These are phyloP conservation scores for Teunomyces kruisii DNA, from an alignment of 805 yeast genomes.

Conservation along the genomic window DNA sequence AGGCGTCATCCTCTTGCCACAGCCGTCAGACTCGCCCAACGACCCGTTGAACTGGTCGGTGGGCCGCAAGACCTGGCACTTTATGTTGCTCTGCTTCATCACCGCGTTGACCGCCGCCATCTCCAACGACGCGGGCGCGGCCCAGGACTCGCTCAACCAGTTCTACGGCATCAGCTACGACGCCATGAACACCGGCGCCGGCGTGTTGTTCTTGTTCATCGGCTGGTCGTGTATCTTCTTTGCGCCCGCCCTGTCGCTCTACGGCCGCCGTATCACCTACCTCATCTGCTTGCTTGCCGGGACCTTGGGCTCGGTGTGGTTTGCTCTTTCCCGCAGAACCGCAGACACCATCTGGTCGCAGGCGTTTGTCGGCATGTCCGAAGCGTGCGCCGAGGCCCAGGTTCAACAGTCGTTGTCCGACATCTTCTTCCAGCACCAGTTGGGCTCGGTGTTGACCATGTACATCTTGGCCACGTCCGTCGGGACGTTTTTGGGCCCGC, in stretches of 20 bases:
- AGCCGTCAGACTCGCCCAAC: slow-evolving; percentile 49
- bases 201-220: slow-evolving; percentile 45
- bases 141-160: slow-evolving; percentile 45
- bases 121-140: slow-evolving; percentile 50
- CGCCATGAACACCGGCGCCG: slow-evolving; percentile 51
- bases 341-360: slow-evolving; percentile 50
- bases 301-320: slow-evolving; percentile 46
- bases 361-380: slow-evolving; percentile 40
- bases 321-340: slow-evolving; percentile 32
- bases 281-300: slow-evolving; percentile 41
- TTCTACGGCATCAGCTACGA: slow-evolving; percentile 44
- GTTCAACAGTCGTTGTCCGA: slow-evolving; percentile 39
- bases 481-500: slow-evolving; percentile 58
- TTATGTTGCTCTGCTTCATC: slow-evolving; percentile 37
- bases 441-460: slow-evolving; percentile 50
- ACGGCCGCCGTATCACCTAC: slow-evolving; percentile 46
- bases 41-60: slow-evolving; percentile 49
- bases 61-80: slow-evolving; percentile 37
- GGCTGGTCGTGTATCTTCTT: slow-evolving; percentile 45
- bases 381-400: slow-evolving; percentile 45
- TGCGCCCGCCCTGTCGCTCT: slow-evolving; percentile 45
- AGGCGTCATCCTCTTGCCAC: slow-evolving; percentile 44
- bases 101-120: slow-evolving; percentile 51
- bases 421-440: slow-evolving; percentile 41
- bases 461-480: slow-evolving; percentile 55